These are phyloP conservation scores for Bombardia bombarda DNA, from an alignment of 495 filamentous ascomycete genomes.

Conservation along the genomic window DNA sequence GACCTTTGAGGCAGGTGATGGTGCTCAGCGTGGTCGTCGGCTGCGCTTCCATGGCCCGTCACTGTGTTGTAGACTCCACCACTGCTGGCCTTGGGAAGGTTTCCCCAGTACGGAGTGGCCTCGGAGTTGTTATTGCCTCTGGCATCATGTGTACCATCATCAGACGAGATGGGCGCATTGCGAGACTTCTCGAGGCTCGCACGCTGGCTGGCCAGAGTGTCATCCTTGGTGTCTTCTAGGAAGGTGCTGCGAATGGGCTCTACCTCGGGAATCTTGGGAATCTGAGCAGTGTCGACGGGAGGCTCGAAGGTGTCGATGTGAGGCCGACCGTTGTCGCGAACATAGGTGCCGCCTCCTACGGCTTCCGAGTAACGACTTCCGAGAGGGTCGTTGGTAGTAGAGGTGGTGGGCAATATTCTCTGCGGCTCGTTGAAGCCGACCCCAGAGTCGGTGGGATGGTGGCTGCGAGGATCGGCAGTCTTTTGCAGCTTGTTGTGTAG, in stretches of 20 bases:
- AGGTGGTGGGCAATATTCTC: neutral
- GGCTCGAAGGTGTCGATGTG: neutral
- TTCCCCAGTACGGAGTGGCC: constrained; percentile 30
- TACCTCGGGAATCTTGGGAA: neutral
- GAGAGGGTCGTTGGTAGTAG: neutral
- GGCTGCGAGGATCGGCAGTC: constrained; percentile 18
- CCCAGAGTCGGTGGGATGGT: constrained; percentile 25
- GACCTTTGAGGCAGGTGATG: constrained; percentile 15
- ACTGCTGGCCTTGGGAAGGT: constrained; percentile 23
- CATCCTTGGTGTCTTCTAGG: neutral
- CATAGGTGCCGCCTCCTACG: constrained; percentile 9
- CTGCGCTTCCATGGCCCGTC: constrained; percentile 32
- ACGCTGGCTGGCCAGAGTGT: neutral
- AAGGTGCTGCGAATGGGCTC: neutral
- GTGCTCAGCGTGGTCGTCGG: constrained; percentile 25
- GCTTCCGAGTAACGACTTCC: constrained; percentile 3
- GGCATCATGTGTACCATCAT: neutral
- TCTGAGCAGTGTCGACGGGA: neutral
- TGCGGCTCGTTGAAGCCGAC: constrained; percentile 15
- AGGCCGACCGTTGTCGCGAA: constrained; percentile 1
- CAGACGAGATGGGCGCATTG: neutral
- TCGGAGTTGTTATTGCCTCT: neutral
- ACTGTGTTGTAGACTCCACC: constrained; percentile 34
- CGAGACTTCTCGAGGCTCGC: neutral
- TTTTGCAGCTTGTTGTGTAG: constrained; percentile 28